Base-by-base conservation (phyloP, 768 basidiomycete genomes). In the Gloeopeniophorella convolvens region DNA sequence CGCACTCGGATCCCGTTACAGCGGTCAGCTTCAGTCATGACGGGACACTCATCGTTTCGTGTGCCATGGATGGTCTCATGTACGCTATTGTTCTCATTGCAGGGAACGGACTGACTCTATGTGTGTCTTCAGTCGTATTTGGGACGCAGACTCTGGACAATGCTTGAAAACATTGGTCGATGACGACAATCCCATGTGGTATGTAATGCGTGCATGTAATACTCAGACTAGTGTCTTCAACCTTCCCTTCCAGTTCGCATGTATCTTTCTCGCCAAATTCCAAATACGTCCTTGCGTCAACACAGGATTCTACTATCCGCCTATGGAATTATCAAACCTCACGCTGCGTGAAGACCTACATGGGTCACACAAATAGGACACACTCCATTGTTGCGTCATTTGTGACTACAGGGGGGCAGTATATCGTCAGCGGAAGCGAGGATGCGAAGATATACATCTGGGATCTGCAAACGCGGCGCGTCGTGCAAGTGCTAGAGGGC, bases 1-100 rank as follows among this genome's bases (percentile, higher is more conserved):
- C 96, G 2, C 96, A 98, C 71, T 94, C 94, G 2, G 96, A 98
- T 66, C 94, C 96, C 11, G 91, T 98, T 27, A 95, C 92, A 35
- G 85, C 89, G 10, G 92, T 98, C 5, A 79, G 81, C 50, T 99
- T 96, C 74, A 97, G 89, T 66, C 80, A 85, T 57, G 95, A 98
- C 57, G 96, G 96, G 5, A 94, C 90, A 7, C 80, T 98, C 57
- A 85, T 99, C 23, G 87, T 91, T 2, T 95, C 92, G 15, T 90
- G 89, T 59, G 89, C 92, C 10, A 95, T 93, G 85, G 96, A 99
- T 66, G 96, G 95, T 5, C 68, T 98, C 35, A 95, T 98, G 96
- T 97, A 57, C 67, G 85, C 28, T 26, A 24, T 32, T 5, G 15
- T 27, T n/a, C 26, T 13, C n/a, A 31, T 42, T 28, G 12, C 12